Conservation (phyloP, 331 rosid species). For the Rosa hybrid region DNA sequence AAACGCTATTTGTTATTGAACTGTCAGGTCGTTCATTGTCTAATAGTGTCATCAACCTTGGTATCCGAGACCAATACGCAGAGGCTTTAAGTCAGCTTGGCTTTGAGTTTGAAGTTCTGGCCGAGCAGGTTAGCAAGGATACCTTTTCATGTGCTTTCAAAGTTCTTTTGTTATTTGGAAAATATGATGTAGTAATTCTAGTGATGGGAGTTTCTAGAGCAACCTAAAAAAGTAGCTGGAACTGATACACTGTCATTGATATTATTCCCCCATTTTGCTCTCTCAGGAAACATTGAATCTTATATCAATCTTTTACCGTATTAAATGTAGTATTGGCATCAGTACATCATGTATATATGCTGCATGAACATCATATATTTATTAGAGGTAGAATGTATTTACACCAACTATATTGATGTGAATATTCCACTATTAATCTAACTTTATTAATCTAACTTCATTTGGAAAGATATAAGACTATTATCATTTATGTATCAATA, state of each 20-base stretch:
- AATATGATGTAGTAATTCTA: neutral
- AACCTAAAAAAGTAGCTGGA: neutral
- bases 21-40: conserved; percentile 72
- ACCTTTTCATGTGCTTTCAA: neutral
- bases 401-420: neutral
- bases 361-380: neutral
- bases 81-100: conserved; percentile 81
- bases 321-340: conserved; percentile 2
- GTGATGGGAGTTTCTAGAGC: neutral
- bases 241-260: neutral
- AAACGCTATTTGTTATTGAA: conserved; percentile 16
- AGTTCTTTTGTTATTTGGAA: neutral
- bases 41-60: conserved; percentile 75
- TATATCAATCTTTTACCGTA: neutral
- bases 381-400: neutral
- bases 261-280: neutral
- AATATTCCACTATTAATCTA: neutral
- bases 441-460: neutral
- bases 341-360: neutral
- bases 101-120: conserved; percentile 75
- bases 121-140: conserved; percentile 56
- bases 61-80: conserved; percentile 68
- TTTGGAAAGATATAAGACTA: neutral
- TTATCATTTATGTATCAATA: neutral
- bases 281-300: neutral